Percentiles rank a stretch among this genome's conserved stretches.
Evolutionary conservation across 257 asterid species (phyloP).

Genomic region (Fraxinus anomala): DNA sequence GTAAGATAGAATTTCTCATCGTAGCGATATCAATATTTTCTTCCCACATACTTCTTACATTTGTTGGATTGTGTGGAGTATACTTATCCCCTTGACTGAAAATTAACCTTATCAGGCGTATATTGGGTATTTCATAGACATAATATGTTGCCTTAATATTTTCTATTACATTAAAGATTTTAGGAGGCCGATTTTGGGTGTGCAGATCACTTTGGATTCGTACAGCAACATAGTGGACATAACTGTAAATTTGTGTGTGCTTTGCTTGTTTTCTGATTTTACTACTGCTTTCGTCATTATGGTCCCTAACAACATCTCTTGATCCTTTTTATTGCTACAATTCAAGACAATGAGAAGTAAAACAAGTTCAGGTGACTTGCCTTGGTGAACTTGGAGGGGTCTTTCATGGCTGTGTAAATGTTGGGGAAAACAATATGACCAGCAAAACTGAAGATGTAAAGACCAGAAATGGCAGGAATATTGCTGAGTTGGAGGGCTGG

Average conservation of each 20-base stretch:
- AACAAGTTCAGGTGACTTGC: slow-evolving; percentile 20
- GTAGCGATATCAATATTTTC: background rate
- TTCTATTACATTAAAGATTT: background rate
- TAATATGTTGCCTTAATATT: background rate
- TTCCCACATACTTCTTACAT: background rate
- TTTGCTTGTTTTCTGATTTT: background rate
- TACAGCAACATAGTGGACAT: background rate
- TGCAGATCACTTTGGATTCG: background rate
- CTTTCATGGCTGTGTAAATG: slow-evolving; percentile 65
- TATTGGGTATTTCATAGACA: too few relatives aligned
- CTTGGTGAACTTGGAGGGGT: slow-evolving; percentile 77
- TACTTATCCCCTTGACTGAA: background rate
- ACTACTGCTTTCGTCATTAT: background rate
- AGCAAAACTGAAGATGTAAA: slow-evolving; percentile 58
- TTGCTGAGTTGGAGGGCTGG: slow-evolving; percentile 41
- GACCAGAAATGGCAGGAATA: slow-evolving; percentile 64
- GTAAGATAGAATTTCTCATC: background rate
- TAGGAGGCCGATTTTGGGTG: background rate
- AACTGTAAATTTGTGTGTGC: background rate
- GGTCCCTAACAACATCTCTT: background rate
- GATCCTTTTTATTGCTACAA: background rate
- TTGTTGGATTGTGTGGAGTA: background rate
- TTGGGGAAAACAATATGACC: slow-evolving; percentile 82
- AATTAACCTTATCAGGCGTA: background rate
- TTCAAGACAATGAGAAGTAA: background rate